A percentile compares a stretch with the other conserved stretches of the same genome.
phyloP scores from a whole-genome alignment of 352 stramenopile genomes.

The Phytophthora constricta region DNA sequence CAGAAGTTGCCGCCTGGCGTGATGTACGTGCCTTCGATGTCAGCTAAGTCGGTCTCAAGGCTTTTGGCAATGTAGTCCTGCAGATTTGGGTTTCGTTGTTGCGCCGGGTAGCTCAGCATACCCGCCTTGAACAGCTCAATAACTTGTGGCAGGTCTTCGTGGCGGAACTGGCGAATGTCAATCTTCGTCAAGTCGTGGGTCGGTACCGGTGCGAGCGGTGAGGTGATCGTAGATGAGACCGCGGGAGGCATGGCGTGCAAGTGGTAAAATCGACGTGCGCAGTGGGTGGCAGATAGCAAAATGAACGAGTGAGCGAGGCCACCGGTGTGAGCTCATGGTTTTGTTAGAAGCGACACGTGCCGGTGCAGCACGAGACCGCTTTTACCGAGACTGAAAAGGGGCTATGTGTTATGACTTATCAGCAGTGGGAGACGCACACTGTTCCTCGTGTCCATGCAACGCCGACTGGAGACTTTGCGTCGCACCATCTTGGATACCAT shows the following conservation, averaged over 20 bases:
- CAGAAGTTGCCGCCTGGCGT: conserved; percentile 48
- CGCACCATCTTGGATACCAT: neutral
- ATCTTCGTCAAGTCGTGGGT: conserved; percentile 20
- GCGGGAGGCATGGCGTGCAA: conserved; percentile 16
- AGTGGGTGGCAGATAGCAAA: conserved; percentile 17
- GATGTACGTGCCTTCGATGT: conserved; percentile 45
- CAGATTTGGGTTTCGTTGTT: conserved; percentile 15
- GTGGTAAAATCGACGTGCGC: neutral
- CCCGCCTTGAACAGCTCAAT: conserved; percentile 29
- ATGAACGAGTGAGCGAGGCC: neutral
- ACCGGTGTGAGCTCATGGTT: neutral
- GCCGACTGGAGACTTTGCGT: neutral
- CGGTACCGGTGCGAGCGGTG: neutral
- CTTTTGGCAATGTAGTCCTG: conserved; percentile 31
- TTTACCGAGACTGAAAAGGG: neutral
- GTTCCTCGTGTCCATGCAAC: too few relatives aligned
- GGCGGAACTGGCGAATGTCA: conserved; percentile 23
- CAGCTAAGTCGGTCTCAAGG: conserved; percentile 33
- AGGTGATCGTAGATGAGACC: conserved; percentile 8
- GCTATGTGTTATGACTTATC: too few relatives aligned
- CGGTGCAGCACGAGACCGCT: conserved; percentile 4
- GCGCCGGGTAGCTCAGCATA: conserved; percentile 29
- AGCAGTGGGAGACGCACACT: too few relatives aligned
- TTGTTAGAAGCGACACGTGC: conserved; percentile 5
- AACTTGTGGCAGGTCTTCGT: conserved; percentile 28